Evolutionary conservation across 345 rosid genomes (phyloP).

Genomic region (Salix caprea): DNA sequence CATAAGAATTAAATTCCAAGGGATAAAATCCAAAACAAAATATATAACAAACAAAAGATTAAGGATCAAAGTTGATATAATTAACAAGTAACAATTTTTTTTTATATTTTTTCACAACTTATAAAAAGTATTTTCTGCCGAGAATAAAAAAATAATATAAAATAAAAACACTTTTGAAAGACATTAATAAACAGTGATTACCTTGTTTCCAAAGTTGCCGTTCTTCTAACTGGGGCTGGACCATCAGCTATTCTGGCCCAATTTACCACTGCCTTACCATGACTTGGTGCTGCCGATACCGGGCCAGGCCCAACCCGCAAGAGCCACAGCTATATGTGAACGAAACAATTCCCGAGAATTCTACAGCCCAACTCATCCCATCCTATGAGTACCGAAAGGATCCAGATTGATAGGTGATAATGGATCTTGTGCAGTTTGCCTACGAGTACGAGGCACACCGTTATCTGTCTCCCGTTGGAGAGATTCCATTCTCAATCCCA

Average conservation of each 20-base stretch:
- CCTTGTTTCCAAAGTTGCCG: conserved; percentile 1
- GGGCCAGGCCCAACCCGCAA: neutral
- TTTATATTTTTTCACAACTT: too few species aligned
- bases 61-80: too few species aligned
- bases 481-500: too few species aligned
- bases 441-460: too few species aligned
- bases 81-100: too few species aligned
- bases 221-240: conserved; percentile 25
- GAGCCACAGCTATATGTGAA: neutral
- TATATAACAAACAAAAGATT: too few species aligned
- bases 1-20: too few species aligned
- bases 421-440: conserved; percentile 31
- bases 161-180: too few species aligned
- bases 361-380: conserved; percentile 32
- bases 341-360: conserved; percentile 12
- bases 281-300: conserved; percentile 22
- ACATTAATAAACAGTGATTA: neutral
- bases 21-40: too few species aligned
- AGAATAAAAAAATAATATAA: too few species aligned
- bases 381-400: conserved; percentile 34
- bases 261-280: conserved; percentile 39
- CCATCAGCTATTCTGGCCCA: conserved; percentile 30
- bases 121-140: too few species aligned
- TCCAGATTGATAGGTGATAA: conserved; percentile 13
- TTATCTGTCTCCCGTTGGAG: too few species aligned